phyloP scores from a whole-genome alignment of 2,329 filamentous ascomycete species.

The Sphaerulina populicola region DNA sequence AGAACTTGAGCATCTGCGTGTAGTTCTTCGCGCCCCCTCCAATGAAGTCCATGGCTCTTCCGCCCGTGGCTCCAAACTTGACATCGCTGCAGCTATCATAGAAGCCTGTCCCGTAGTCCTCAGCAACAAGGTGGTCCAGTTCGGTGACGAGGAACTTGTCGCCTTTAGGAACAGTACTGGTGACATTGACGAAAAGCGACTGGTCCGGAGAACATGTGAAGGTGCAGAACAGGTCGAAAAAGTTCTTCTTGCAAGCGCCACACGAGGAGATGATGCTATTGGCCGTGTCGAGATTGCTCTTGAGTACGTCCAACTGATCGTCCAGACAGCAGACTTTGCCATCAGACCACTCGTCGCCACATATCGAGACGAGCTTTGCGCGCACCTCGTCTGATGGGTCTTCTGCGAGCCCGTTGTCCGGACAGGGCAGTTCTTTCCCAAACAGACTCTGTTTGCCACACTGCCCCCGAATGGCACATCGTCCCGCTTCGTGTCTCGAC shows the following conservation, averaged over 20 bases:
- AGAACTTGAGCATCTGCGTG: conserved; percentile 75
- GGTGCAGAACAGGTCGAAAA: conserved; percentile 96
- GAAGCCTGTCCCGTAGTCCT: conserved; percentile 77
- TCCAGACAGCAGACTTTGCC: conserved; percentile 76
- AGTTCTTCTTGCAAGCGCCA: conserved; percentile 95
- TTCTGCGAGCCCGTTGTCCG: conserved; percentile 76
- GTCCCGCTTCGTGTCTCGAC: conserved; percentile 63
- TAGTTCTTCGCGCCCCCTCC: conserved; percentile 92
- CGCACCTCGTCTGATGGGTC: conserved; percentile 64
- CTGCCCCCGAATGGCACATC: conserved; percentile 83
- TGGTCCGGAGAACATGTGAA: conserved; percentile 98
- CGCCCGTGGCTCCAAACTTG: conserved; percentile 91
- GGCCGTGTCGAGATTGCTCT: conserved; percentile 75
- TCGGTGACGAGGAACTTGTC: conserved; percentile 68
- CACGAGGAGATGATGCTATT: conserved; percentile 86
- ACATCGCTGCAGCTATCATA: conserved; percentile 98
- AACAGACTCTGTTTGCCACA: conserved; percentile 90
- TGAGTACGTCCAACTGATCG: conserved; percentile 73
- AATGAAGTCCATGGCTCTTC: conserved; percentile 90
- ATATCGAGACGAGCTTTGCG: conserved; percentile 72
- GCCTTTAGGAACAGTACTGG: conserved; percentile 56
- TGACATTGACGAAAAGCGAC: conserved; percentile 90
- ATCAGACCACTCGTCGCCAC: conserved; percentile 76
- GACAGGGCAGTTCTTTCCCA: conserved; percentile 79
- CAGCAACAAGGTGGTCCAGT: conserved; percentile 78